Conservation (phyloP, 306 rosid genomes). For the Arachis hypogaea region DNA sequence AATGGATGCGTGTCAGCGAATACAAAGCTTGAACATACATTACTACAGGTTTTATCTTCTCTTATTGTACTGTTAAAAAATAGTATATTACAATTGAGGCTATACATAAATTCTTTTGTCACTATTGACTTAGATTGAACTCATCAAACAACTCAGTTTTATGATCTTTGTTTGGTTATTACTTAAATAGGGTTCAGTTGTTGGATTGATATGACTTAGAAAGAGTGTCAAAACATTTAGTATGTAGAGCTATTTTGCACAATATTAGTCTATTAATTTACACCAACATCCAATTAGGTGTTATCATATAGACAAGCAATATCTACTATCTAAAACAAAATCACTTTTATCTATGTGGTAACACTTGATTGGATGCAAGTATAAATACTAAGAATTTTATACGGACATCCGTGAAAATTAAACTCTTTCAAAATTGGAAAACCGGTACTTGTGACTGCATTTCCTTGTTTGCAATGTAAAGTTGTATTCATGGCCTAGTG, state of each 20-base stretch:
- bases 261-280: no score
- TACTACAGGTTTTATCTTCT: conserved; percentile 45
- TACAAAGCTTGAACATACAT: conserved; percentile 63
- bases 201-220: conserved; percentile 19
- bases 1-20: conserved; percentile 86
- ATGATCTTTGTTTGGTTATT: conserved; percentile 21
- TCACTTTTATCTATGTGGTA: no score
- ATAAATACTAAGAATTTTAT: no score
- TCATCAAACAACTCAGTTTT: neutral
- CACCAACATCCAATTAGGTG: no score
- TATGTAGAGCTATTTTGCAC: conserved; percentile 2
- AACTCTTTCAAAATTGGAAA: conserved; percentile 16
- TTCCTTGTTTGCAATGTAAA: conserved; percentile 27
- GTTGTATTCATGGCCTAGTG: conserved; percentile 19
- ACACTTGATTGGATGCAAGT: no score
- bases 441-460: neutral
- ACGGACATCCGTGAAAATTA: no score
- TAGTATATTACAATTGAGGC: conserved; percentile 27
- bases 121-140: conserved; percentile 5
- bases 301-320: no score
- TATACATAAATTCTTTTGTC: conserved; percentile 3
- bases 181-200: conserved; percentile 2
- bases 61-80: conserved; percentile 8
- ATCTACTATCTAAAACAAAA: no score
- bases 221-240: conserved; percentile 12